Evolutionary conservation across 805 yeast species (phyloP).

Genomic region (Pichia nanzhaoensis): DNA sequence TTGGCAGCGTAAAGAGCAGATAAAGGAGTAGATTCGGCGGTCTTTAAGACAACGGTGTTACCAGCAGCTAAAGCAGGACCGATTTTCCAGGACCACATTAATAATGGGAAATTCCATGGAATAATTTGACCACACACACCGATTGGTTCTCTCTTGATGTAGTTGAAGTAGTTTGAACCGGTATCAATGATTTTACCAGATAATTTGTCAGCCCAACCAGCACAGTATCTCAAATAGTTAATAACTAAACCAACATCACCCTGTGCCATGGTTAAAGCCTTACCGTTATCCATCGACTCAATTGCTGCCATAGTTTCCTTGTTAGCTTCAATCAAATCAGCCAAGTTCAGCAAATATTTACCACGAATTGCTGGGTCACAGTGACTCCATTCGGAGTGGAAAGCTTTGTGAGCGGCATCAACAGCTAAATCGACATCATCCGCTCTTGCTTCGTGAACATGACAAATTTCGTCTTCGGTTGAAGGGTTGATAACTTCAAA

Average conservation of each 20-base stretch:
- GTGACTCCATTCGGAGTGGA: constrained; percentile 58
- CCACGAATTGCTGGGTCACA: constrained; percentile 66
- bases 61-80: constrained; percentile 93
- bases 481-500: constrained; percentile 61
- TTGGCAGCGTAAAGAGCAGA: constrained; percentile 73
- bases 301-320: constrained; percentile 68
- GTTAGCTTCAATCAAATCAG: constrained; percentile 69
- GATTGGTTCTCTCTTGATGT: constrained; percentile 81
- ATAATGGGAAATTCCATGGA: constrained; percentile 95
- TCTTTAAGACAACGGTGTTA: constrained; percentile 79
- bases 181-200: constrained; percentile 72
- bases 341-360: constrained; percentile 57
- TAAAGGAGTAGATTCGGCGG: constrained; percentile 89
- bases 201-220: constrained; percentile 88
- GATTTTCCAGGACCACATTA: constrained; percentile 92
- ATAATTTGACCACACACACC: constrained; percentile 96
- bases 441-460: constrained; percentile 65
- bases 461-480: constrained; percentile 62
- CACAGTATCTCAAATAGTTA: constrained; percentile 71
- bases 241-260: constrained; percentile 72
- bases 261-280: constrained; percentile 60
- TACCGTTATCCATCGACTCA: constrained; percentile 88
- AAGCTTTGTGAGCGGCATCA: constrained; percentile 75
- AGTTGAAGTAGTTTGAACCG: constrained; percentile 64
- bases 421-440: constrained; percentile 85